phyloP scores from a whole-genome alignment of 192 early-diverging fungal species.

The Gaertneriomyces semiglobifer region DNA sequence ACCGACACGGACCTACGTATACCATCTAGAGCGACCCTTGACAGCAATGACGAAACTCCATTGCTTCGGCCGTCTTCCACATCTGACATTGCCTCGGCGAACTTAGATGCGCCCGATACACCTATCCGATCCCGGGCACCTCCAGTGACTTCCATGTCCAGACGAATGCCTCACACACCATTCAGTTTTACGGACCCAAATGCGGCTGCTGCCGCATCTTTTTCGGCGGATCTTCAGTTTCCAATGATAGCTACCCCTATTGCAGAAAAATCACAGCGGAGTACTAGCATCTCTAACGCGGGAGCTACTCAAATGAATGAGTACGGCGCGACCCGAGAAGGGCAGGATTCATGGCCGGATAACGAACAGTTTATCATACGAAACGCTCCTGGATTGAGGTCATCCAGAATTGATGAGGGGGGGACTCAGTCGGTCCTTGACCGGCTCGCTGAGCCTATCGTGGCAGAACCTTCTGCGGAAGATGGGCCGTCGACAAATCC shows the following conservation, averaged over 20 bases:
- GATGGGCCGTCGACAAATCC: not conserved
- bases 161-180: too few relatives aligned
- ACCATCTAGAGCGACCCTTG: too few relatives aligned
- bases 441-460: too few relatives aligned
- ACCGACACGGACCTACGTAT: too few relatives aligned
- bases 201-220: conserved; percentile 19
- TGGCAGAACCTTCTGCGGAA: not conserved
- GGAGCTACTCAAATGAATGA: not conserved
- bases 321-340: not conserved
- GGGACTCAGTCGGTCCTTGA: too few relatives aligned
- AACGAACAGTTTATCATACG: not conserved
- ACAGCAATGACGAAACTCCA: too few relatives aligned
- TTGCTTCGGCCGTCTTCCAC: too few relatives aligned
- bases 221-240: conserved; percentile 1
- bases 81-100: too few relatives aligned
- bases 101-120: too few relatives aligned
- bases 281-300: not conserved
- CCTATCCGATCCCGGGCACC: too few relatives aligned
- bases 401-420: not conserved
- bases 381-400: not conserved
- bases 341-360: not conserved
- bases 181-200: conserved; percentile 19
- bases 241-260: too few relatives aligned
- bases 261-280: not conserved
- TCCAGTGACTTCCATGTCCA: too few relatives aligned